A percentile compares a stretch with the other conserved stretches of the same genome.
Conservation (phyloP, 192 early-diverging fungal species). For the Coemansia asiatica region DNA sequence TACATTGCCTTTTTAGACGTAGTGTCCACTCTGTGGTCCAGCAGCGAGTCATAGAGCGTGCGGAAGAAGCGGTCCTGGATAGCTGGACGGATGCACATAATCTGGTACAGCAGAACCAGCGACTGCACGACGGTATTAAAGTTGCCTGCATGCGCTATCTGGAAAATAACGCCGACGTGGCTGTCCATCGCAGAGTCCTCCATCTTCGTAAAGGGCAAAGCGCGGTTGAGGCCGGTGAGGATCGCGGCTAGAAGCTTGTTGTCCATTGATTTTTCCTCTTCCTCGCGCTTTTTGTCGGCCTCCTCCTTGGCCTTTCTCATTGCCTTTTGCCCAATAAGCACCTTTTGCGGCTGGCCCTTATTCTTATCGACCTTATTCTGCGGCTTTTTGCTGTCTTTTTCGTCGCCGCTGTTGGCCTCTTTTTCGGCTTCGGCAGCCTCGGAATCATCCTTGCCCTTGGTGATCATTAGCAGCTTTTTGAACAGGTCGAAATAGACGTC, state of each 20-base stretch:
- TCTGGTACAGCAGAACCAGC: constrained; percentile 82
- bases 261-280: constrained; percentile 51
- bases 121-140: constrained; percentile 96
- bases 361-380: constrained; percentile 20
- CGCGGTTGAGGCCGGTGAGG: constrained; percentile 93
- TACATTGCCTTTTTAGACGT: constrained; percentile 91
- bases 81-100: constrained; percentile 38
- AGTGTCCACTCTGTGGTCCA: constrained; percentile 74
- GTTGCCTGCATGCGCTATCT: constrained; percentile 80
- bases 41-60: constrained; percentile 82
- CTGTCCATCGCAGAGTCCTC: constrained; percentile 75
- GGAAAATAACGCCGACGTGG: constrained; percentile 89
- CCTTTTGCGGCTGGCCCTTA: constrained; percentile 20
- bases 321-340: constrained; percentile 50
- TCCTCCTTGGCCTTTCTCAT: constrained; percentile 52
- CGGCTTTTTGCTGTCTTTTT: constrained; percentile 32
- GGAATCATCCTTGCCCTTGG: constrained; percentile 56
- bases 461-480: constrained; percentile 69
- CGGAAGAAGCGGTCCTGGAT: constrained; percentile 89
- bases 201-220: constrained; percentile 85
- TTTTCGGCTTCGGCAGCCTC: constrained; percentile 54
- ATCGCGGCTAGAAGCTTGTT: constrained; percentile 87
- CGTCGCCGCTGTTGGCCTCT: constrained; percentile 57
- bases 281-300: constrained; percentile 49
- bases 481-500: constrained; percentile 93